Base-by-base conservation (phyloP, 148 eudicot genomes). In the Cornus florida region DNA sequence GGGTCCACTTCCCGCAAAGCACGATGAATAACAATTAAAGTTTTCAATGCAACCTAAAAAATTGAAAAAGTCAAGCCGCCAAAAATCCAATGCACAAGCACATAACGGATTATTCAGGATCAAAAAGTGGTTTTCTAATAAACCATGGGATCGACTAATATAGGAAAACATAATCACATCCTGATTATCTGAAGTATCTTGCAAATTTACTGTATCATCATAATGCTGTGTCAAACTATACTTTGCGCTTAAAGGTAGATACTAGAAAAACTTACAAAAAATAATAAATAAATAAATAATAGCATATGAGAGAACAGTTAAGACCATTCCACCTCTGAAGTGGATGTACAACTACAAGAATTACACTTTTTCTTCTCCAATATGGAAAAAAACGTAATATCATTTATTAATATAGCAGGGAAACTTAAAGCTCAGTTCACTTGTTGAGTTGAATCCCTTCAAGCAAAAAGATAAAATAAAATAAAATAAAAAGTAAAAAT, bases 1-100 rank as follows among this genome's bases (percentile, higher is more conserved):
- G 93, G 97, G 76, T 96, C 98, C 76, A 92, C 97, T 80, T 96
- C 99, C 81, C 99, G 89, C 79, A 96, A 82, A 62, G 98, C 97
- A 77, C 99, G 99, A 82, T 96, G 99, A 77, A 96, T 89, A 43
- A 96, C 91, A 53, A 93, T 88, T 74, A 96, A 84, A 39, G 98
- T 96, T 89, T 96, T 96, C 78, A 96, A 86, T 38, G 99, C 99
- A 83, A 96, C 99, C 99, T 93, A 84, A 57, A 81, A n/a, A 70
- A 4, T 69, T 53, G 73, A 62, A 48, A 73, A 23, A 76, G 77
- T 72, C 75, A 35, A 79, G 76, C 23, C 23, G n/a, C 1, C 0
- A 1, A 75, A 59, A 75, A 22, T 16, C 10, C 4, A 38, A 69
- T 9, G 35, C 39, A 78, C 4, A 50, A 14, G 28, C 23, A 39